Evolutionary conservation across 129 eudicot genomes (phyloP).

Genomic region (Ambrosia trifida): DNA sequence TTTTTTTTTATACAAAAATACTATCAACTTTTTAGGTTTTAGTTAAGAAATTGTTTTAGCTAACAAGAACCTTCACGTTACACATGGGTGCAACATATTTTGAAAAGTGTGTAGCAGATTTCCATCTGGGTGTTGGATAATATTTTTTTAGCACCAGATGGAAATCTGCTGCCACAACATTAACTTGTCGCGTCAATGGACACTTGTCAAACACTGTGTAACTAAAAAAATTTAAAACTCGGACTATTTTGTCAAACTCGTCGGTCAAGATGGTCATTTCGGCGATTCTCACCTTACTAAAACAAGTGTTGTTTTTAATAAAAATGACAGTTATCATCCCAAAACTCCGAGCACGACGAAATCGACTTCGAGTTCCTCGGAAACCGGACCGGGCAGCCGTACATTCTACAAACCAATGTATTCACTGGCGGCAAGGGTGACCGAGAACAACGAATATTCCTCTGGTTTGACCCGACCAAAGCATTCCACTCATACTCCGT

Average conservation of each 20-base stretch:
- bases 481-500: constrained; percentile 72
- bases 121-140: background rate
- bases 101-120: background rate
- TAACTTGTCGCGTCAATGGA: too few species aligned
- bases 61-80: too few species aligned
- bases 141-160: too few species aligned
- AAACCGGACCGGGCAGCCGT: constrained; percentile 81
- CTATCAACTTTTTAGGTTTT: too few species aligned
- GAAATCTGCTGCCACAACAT: too few species aligned
- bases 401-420: constrained; percentile 79
- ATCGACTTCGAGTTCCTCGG: constrained; percentile 96
- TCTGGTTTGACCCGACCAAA: constrained; percentile 84
- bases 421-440: constrained; percentile 93
- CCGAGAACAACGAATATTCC: constrained; percentile 75
- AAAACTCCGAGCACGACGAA: constrained; percentile 87
- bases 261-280: too few species aligned
- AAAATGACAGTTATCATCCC: constrained; percentile 62
- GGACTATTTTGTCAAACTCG: too few species aligned
- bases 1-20: too few species aligned
- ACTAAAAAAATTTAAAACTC: too few species aligned
- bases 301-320: background rate
- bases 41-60: too few species aligned
- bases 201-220: too few species aligned
- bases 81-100: too few species aligned
- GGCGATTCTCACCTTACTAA: background rate